These are phyloP conservation scores for Ascomycota sp. DNA, from an alignment of 2,329 filamentous ascomycete species.

Conservation along the genomic window DNA sequence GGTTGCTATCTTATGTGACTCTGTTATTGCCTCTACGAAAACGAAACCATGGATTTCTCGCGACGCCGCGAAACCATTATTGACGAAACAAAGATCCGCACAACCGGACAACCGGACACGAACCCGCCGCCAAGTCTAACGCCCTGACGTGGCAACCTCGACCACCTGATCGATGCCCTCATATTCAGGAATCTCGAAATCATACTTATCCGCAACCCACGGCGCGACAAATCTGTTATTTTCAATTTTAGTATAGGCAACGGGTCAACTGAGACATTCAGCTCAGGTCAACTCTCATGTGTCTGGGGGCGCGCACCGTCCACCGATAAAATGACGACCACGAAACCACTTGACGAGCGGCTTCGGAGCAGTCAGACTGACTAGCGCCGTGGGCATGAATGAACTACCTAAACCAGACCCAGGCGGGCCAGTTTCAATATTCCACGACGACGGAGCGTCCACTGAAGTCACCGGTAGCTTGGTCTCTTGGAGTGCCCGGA, in stretches of 20 bases:
- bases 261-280: constrained; percentile 4
- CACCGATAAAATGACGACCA: constrained; percentile 82
- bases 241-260: too few relatives aligned
- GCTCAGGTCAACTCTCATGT: not conserved
- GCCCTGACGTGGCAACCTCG: constrained; percentile 38
- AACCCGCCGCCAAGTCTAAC: constrained; percentile 27
- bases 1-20: constrained; percentile 33
- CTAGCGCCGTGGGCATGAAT: constrained; percentile 62
- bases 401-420: constrained; percentile 52
- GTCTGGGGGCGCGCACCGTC: constrained; percentile 33
- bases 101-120: not conserved
- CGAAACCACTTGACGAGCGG: constrained; percentile 67
- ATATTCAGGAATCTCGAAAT: constrained; percentile 65
- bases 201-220: constrained; percentile 66
- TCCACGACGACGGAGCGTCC: constrained; percentile 87
- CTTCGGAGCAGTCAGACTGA: constrained; percentile 87
- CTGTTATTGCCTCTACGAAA: too few relatives aligned
- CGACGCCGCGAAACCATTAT: not conserved
- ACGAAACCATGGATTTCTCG: not conserved
- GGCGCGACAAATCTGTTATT: constrained; percentile 54
- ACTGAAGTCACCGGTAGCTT: constrained; percentile 66
- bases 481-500: constrained; percentile 53
- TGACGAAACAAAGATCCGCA: not conserved
- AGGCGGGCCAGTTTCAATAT: constrained; percentile 74
- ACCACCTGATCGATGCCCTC: constrained; percentile 75